Conservation (phyloP, 2,329 filamentous ascomycete genomes). For the Ophiostoma perfectum region DNA sequence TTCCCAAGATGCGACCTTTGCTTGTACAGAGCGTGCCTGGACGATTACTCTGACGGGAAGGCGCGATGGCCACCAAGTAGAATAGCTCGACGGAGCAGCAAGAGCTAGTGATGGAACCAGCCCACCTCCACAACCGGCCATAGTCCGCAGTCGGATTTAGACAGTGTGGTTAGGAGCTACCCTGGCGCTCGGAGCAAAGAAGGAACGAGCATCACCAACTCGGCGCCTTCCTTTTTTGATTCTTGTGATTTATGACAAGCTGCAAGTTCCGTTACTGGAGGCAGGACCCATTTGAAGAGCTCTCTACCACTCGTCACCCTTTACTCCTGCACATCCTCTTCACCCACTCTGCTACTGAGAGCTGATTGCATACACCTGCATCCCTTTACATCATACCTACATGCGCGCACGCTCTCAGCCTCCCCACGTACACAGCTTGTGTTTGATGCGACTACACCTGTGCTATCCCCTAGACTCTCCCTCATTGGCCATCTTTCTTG, state of each 20-base stretch:
- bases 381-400: background rate
- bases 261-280: slow-evolving; percentile 5
- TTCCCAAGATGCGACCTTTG: slow-evolving; percentile 9
- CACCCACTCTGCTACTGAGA: background rate
- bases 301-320: background rate
- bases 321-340: background rate
- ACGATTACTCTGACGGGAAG: slow-evolving; percentile 10
- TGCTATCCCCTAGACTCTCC: background rate
- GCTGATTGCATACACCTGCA: background rate
- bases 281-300: slow-evolving; percentile 8
- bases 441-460: background rate
- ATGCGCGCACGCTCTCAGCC: slow-evolving; percentile 1
- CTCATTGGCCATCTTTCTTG: slow-evolving; percentile 8
- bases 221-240: slow-evolving; percentile 11
- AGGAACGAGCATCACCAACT: slow-evolving; percentile 9
- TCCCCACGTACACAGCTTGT: background rate
- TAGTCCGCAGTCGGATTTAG: slow-evolving; percentile 4
- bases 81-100: slow-evolving; percentile 8
- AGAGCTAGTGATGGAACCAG: background rate
- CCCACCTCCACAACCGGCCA: slow-evolving; percentile 13
- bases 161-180: slow-evolving; percentile 2
- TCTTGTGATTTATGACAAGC: background rate
- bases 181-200: slow-evolving; percentile 7
- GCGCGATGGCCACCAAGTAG: background rate
- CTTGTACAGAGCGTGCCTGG: background rate